Base-by-base conservation (phyloP, 257 asterid genomes). In the Fraxinus cuspidata region DNA sequence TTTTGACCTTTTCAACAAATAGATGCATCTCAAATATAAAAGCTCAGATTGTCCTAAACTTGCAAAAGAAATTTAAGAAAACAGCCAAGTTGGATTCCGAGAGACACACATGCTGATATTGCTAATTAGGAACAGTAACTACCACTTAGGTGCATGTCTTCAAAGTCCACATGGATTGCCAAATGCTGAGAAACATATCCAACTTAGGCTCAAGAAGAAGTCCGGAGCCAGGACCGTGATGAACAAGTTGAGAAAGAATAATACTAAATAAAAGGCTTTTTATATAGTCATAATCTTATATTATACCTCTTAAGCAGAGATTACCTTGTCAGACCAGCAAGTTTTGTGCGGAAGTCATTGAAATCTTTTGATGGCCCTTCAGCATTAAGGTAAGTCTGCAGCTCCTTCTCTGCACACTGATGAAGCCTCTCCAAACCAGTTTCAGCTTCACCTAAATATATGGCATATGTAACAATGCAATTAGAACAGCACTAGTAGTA, bases 401-500 rank as follows among this genome's bases (percentile, higher is more conserved):
- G 86, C 86, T 93, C 98, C 79, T 96, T 96, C 85, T 96, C 99
- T 44, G 96, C 98, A 92, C 99, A 96, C 74, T 92, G 98, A 86
- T 96, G 99, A 78, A 96, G 97, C 89, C 99, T 90, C 92, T 93
- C 99, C 80, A 96, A 86, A 77, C 98, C 99, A 28, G 98, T 94
- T 86, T 96, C 99, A 2, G 99, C 99, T 83, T 96, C 99, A 72
- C 99, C 99, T 96, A 80, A 70, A 83, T 42, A 29, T 65, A 27
- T 70, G 68, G 49, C 35, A 78, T 32, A 67, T 51, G 23, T 5
- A 49, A 34, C 35, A 29, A 53, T 71, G 53, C 74, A 80, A 58
- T 71, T 27, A 35, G 23, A 80, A 80, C 40, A 58, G 49, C 65
- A 66, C 65, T 68, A 32, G 18, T 65, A 51, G 29, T 38, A 47